Evolutionary conservation across 768 basidiomycete genomes (phyloP), one percentile per base, ranked within the genome.

Genomic region (Cubamyces lactineus): DNA sequence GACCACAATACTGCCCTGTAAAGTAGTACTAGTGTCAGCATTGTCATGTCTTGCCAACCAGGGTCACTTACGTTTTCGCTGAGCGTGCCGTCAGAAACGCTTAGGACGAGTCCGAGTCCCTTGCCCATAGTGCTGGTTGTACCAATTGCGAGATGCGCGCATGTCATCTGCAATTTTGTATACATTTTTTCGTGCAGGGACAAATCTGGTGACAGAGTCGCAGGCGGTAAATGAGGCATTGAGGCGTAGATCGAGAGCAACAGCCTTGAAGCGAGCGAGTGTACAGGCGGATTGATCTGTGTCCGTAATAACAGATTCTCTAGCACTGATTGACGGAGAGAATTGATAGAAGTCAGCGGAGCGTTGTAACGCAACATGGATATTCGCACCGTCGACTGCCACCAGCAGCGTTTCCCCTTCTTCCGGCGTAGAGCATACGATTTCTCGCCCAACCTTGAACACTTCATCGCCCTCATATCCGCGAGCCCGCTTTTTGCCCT

Each of bases 401-500:
- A 71, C 64, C 12, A 91, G 72, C 23, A 90, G 64, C 23, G 79
- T 75, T 26, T 84, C 74, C 21, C 81, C 83, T 16, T 89, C 87
- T 28, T 79, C 78, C 2, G 58, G 53, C 0, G 80, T 81, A 1
- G 79, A 73, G 67, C 83, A 89, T 19, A 86, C 66, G 8, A 82
- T 76, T 47, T 79, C 72, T 47, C 77, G 76, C 2, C 79, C 71
- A 8, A 75, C 67, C 54, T 81, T 84, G 73, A 94, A 86, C 5
- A 88, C 75, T 67, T 89, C 90, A 56, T 91, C 91, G 11, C 85
- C 89, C 72, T 93, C 89, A 65, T 86, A 92, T 13, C 80, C 86
- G 21, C 86, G 82, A 19, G 82, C 79, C 48, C 87, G 79, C 71
- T 91, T 94, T 72, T 86, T 92, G 57, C 84, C 82, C 67, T 84